Evolutionary conservation across 352 stramenopile species (phyloP).

Genomic region (Globisporangium acanthophoron): DNA sequence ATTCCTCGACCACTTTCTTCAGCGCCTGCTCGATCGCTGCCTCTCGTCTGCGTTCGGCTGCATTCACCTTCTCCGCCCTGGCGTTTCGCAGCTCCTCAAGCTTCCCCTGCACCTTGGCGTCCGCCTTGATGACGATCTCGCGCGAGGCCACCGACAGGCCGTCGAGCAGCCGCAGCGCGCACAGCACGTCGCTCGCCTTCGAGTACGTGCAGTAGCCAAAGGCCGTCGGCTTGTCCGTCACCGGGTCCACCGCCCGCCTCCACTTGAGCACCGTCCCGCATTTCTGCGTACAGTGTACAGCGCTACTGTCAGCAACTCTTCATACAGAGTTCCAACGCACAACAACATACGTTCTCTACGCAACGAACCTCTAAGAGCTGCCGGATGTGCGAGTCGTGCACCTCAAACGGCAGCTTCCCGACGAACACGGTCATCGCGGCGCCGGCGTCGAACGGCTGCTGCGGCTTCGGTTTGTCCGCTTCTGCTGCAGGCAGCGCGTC

Average conservation of each 20-base stretch:
- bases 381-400: constrained; percentile 49
- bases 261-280: constrained; percentile 37
- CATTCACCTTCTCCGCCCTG: constrained; percentile 8
- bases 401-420: constrained; percentile 41
- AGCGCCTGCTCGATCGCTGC: constrained; percentile 19
- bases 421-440: constrained; percentile 42
- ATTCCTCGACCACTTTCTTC: constrained; percentile 24
- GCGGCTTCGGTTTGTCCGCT: background rate
- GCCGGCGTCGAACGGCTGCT: constrained; percentile 16
- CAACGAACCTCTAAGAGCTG: constrained; percentile 33
- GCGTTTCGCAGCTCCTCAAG: constrained; percentile 20
- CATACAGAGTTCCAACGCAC: no score
- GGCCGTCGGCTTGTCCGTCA: constrained; percentile 32
- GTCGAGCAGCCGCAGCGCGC: constrained; percentile 39
- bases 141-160: constrained; percentile 36
- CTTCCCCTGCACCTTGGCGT: constrained; percentile 28
- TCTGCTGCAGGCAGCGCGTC: background rate
- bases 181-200: constrained; percentile 25
- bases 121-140: constrained; percentile 37
- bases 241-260: constrained; percentile 39
- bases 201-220: constrained; percentile 48
- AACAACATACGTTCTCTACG: background rate
- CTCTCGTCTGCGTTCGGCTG: constrained; percentile 21
- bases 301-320: no score
- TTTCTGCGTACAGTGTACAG: constrained; percentile 12